Evolutionary conservation across 495 filamentous ascomycete species (phyloP).

Genomic region (Penicillium waksmanii): DNA sequence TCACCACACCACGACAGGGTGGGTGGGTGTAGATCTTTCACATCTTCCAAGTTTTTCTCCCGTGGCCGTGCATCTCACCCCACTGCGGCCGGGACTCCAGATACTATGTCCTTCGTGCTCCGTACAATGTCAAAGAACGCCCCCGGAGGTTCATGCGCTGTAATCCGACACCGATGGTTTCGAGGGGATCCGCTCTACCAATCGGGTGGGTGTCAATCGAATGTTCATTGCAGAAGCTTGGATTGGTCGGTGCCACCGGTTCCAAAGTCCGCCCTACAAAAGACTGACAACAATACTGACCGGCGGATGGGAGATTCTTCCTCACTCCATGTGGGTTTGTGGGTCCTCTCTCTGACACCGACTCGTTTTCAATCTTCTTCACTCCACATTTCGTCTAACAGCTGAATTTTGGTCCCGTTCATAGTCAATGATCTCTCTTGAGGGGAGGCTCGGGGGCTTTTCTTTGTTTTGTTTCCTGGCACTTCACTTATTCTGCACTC

Average conservation of each 20-base stretch:
- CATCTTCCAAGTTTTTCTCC: not conserved
- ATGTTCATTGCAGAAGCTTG: not conserved
- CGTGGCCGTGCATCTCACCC: slow-evolving; percentile 5
- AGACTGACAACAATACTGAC: not conserved
- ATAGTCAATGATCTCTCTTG: not conserved
- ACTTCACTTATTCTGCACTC: too few species aligned
- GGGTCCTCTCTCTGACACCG: slow-evolving; percentile 2
- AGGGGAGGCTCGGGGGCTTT: not conserved
- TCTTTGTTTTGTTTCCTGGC: not conserved
- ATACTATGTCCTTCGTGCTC: too few species aligned
- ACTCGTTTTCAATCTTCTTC: not conserved
- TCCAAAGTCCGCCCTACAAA: not conserved
- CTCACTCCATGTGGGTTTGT: slow-evolving; percentile 2
- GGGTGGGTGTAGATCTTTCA: slow-evolving; percentile 4
- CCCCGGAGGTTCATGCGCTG: not conserved
- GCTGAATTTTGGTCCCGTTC: not conserved
- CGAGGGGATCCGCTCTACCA: not conserved
- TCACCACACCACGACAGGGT: not conserved
- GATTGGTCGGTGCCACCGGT: not conserved
- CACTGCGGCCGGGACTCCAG: not conserved
- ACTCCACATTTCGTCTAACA: not conserved
- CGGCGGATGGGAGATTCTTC: not conserved
- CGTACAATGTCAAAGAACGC: not conserved
- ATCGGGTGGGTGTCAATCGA: not conserved
- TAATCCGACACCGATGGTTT: not conserved